Evolutionary conservation across 2,329 filamentous ascomycete species (phyloP).

Genomic region (Fusarium metavorans): DNA sequence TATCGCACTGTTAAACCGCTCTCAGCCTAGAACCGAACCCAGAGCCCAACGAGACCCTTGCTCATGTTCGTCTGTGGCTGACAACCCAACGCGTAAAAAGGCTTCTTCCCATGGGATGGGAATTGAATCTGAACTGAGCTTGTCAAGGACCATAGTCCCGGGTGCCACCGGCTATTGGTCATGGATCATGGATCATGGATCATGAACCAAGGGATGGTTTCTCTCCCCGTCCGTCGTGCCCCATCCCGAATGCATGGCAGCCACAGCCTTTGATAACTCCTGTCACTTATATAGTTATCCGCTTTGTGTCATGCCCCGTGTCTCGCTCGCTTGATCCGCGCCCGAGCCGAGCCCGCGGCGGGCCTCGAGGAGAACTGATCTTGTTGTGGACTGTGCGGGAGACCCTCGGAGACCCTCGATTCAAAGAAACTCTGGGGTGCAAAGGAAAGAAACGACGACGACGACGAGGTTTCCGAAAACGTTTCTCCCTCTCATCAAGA

Average conservation of each 20-base stretch:
- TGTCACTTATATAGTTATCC: conserved; percentile 32
- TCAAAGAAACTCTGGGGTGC: neutral
- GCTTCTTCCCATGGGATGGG: conserved; percentile 8
- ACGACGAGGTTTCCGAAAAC: conserved; percentile 12
- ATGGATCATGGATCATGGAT: conserved; percentile 3
- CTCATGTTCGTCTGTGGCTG: conserved; percentile 11
- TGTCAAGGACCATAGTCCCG: neutral
- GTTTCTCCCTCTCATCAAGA: conserved; percentile 4
- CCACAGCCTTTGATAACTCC: conserved; percentile 20
- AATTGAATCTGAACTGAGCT: neutral
- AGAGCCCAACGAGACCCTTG: neutral
- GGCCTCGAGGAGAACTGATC: conserved; percentile 9
- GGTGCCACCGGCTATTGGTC: neutral
- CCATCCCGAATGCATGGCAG: conserved; percentile 24
- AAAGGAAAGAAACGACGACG: neutral
- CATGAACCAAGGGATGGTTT: conserved; percentile 6
- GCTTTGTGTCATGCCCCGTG: conserved; percentile 16
- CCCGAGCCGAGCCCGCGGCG: conserved; percentile 19
- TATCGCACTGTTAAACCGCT: conserved; percentile 36
- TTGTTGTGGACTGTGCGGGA: conserved; percentile 12
- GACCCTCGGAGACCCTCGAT: neutral
- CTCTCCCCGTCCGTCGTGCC: conserved; percentile 6
- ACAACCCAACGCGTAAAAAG: neutral
- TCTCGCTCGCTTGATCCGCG: conserved; percentile 40
- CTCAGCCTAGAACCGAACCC: conserved; percentile 26